Percentiles rank a stretch among this genome's conserved stretches.
These are phyloP conservation scores for Paragyromitra xinjiangensis DNA, from an alignment of 495 filamentous ascomycete genomes.

Conservation along the genomic window DNA sequence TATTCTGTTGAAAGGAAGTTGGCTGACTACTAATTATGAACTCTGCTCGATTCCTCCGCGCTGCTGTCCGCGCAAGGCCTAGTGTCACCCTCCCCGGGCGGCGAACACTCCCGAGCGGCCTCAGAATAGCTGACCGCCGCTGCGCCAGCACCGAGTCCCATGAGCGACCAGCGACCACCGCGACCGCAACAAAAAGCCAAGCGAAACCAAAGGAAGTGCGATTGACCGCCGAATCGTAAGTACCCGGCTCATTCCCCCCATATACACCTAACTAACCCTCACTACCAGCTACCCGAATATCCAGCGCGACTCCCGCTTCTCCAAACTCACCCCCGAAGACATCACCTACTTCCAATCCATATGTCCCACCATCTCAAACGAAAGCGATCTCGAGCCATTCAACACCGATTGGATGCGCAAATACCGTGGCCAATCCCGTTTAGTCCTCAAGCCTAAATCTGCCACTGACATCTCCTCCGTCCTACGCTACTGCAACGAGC, in stretches of 20 bases:
- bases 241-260: background rate
- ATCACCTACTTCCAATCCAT: constrained; percentile 79
- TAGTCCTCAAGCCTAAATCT: constrained; percentile 84
- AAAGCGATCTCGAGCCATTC: constrained; percentile 86
- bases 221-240: constrained; percentile 79
- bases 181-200: constrained; percentile 23
- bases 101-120: constrained; percentile 12
- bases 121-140: constrained; percentile 1
- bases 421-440: constrained; percentile 85
- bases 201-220: constrained; percentile 65
- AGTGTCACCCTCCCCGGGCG: constrained; percentile 4
- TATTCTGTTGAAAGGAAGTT: background rate
- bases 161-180: constrained; percentile 18
- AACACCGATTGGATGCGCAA: constrained; percentile 99
- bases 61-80: constrained; percentile 31
- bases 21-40: constrained; percentile 34
- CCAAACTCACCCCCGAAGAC: constrained; percentile 75
- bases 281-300: constrained; percentile 75
- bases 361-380: constrained; percentile 70
- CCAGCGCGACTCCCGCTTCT: constrained; percentile 78
- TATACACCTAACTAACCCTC: background rate
- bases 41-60: constrained; percentile 43
- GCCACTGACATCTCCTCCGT: constrained; percentile 88
- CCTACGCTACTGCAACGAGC: constrained; percentile 90
- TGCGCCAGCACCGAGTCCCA: constrained; percentile 30